Evolutionary conservation across 192 early-diverging fungal species (phyloP), one percentile per base, ranked within the genome.

Genomic region (Podochytrium sp.): DNA sequence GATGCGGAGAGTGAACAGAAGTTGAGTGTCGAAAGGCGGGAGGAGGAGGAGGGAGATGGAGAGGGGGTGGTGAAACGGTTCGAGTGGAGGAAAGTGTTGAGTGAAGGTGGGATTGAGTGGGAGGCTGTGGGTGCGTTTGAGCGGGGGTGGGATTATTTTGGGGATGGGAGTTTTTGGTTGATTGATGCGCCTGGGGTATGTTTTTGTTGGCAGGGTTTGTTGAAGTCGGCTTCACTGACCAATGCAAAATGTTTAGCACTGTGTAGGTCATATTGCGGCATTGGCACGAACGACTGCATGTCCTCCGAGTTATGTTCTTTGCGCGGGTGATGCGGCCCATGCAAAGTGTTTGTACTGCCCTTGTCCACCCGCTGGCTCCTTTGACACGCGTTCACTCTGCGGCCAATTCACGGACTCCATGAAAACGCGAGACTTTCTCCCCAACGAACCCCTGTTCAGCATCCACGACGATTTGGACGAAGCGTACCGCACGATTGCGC

Each of bases 211-310:
- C 30, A 37, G 10, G 10, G 14, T 62, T 25, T 37, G 6, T 4
- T 32, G 14, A 37, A 18, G 30, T 2, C 33, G 2, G 60, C 14
- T 62, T 1, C 3, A 38, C 38, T 39, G 16, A 6, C 18, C 27
- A 14, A 35, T 62, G 12, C 29, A 25, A 1, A 0, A 47, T 47
- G 43, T 16, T 47, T 25, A 65, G 63, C 63, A 65, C 43, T 65
- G 63, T 30, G 20, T 47, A 65, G 63, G 63, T 25, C 63, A 65
- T 29, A 65, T 65, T 30, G 47, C 47, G 63, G 63, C 63, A n/a
- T 18, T 65, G 25, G 63, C 63, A 23, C 63, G 63, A 0, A 47
- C 63, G 33, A 65, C 63, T 25, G 38, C 41, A 0, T 43, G 5
- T 47, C 63, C 63, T 20, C 25, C n/a, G 16, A 65, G 41, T 18